Base-by-base conservation (phyloP, 2,329 filamentous ascomycete genomes). In the Trichoderma sp. region DNA sequence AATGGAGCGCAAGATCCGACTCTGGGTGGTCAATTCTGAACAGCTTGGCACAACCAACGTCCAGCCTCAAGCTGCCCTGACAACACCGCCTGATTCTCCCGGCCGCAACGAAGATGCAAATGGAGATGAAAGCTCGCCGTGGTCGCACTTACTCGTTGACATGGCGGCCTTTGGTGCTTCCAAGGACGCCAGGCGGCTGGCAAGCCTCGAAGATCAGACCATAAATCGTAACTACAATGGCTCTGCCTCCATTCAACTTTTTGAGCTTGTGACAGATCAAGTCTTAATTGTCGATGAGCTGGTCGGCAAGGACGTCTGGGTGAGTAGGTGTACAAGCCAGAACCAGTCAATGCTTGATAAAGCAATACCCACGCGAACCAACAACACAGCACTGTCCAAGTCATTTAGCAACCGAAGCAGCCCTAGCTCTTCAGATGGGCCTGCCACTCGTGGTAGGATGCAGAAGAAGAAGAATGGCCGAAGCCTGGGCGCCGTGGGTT, bases 221-320 rank as follows among this genome's bases (percentile, higher is more conserved):
- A 82, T 82, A 68, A 90, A 96, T 74, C 74, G 83, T 3, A 94
- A 93, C 43, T 95, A 92, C 79, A 97, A 96, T 73, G 93, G 94
- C 16, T 86, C 82, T 27, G 84, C 88, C 70, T 88, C 87, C 1
- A 80, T 97, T 59, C 86, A 87, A 53, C 82, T 88, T 66, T 86
- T 89, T 61, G 89, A 90, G 1, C 83, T 97, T 27, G 87, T 85
- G n/a, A 87, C 88, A 37, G 90, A 93, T 71, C 89, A 92, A 75
- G 88, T 90, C 4, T 85, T 97, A 61, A 88, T 97, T n/a, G 82
- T 98, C 5, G 95, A 98, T 77, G 93, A 97, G 77, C 85, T 90
- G 71, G 83, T 91, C 58, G 85, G 87, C 21, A 87, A 89, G 60
- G 80, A n/a, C 80, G 43, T 60, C 16, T 89, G 83, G 75, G 86